phyloP scores from a whole-genome alignment of 1,284 basidiomycete species.

The Austroboletus rostrupii region DNA sequence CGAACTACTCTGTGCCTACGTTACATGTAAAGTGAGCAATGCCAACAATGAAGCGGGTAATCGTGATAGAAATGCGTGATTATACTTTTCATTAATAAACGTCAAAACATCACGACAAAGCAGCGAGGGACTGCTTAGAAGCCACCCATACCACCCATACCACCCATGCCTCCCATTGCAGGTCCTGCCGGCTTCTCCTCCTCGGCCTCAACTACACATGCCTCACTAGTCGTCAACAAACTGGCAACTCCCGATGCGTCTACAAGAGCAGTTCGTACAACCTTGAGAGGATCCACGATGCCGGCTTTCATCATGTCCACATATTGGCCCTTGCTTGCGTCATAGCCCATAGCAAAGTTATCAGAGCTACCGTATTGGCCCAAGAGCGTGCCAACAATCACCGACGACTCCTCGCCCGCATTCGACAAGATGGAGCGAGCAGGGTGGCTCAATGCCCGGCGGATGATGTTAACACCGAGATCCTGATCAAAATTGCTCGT shows the following conservation, averaged over 20 bases:
- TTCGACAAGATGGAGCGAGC: constrained; percentile 90
- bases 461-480: constrained; percentile 92
- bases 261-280: constrained; percentile 86
- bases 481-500: constrained; percentile 97
- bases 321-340: constrained; percentile 88
- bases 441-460: constrained; percentile 80
- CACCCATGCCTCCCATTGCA: constrained; percentile 62
- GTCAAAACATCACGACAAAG: too few relatives aligned
- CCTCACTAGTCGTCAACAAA: constrained; percentile 91
- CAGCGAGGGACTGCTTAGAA: constrained; percentile 17
- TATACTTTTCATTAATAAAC: constrained; percentile 12
- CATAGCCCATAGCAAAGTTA: constrained; percentile 87
- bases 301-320: constrained; percentile 93
- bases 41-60: constrained; percentile 7
- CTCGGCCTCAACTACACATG: constrained; percentile 84
- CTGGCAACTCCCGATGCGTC: constrained; percentile 87
- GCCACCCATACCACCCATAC: constrained; percentile 44
- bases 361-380: constrained; percentile 61
- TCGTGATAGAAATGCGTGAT: too few relatives aligned
- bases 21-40: too few relatives aligned
- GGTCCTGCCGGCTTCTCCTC: constrained; percentile 59
- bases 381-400: constrained; percentile 87
- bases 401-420: constrained; percentile 91
- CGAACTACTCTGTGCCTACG: too few relatives aligned
- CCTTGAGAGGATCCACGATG: constrained; percentile 93